Percentiles rank a stretch among this genome's conserved stretches.
Evolutionary conservation across 441 rosid species (phyloP).

Genomic region (Pelargonium myrrhifolium): DNA sequence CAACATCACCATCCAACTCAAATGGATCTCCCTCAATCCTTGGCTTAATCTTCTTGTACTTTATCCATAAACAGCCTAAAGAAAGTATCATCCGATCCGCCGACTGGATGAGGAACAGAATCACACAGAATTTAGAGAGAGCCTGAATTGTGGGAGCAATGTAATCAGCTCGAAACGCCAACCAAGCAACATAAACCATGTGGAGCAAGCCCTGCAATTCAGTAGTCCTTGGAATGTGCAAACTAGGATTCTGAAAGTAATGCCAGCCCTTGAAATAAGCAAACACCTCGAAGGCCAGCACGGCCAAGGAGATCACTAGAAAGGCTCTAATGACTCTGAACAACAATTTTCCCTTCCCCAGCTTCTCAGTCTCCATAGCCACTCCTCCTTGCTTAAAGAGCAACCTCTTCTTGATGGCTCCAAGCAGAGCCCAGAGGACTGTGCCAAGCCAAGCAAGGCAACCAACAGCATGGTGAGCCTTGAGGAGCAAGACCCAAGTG

Average conservation of each 20-base stretch:
- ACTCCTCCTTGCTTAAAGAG: constrained; percentile 56
- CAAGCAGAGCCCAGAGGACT: constrained; percentile 71
- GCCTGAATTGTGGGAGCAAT: constrained; percentile 60
- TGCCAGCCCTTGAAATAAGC: constrained; percentile 75
- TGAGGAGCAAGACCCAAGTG: constrained; percentile 85
- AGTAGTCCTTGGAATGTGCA: neutral
- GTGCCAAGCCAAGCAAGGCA: constrained; percentile 73
- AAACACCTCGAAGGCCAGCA: constrained; percentile 60
- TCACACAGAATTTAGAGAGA: constrained; percentile 65
- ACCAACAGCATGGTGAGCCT: constrained; percentile 80
- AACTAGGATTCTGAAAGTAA: constrained; percentile 1
- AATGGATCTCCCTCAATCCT: constrained; percentile 48
- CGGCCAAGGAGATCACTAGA: constrained; percentile 39
- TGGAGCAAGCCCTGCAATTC: constrained; percentile 1
- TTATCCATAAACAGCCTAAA: constrained; percentile 88
- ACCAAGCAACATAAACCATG: constrained; percentile 52
- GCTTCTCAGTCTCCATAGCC: constrained; percentile 48
- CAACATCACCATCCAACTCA: constrained; percentile 43
- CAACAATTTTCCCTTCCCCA: constrained; percentile 59
- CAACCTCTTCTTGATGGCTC: constrained; percentile 63
- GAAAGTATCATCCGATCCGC: constrained; percentile 68
- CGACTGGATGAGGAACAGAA: constrained; percentile 72
- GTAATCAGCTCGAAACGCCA: constrained; percentile 54
- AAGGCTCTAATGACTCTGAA: constrained; percentile 51
- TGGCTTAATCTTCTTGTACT: constrained; percentile 70